A percentile compares a stretch with the other conserved stretches of the same genome.
Conservation (phyloP, 164 flowering plant species). For the Berberis vulgaris region DNA sequence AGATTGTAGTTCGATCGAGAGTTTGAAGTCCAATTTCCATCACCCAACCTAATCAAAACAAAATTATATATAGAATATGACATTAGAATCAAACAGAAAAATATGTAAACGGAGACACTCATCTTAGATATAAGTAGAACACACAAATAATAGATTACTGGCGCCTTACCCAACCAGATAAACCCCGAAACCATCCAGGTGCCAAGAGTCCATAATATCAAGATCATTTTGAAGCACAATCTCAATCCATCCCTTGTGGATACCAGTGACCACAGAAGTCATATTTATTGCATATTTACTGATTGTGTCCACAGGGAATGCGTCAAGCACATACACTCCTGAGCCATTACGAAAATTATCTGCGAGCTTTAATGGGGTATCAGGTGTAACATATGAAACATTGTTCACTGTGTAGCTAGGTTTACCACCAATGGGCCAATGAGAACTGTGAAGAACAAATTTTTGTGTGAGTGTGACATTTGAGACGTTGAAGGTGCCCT, state of each 20-base stretch:
- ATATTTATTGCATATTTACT: conserved; percentile 18
- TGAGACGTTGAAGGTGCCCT: conserved; percentile 53
- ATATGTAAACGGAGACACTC: no score
- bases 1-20: conserved; percentile 30
- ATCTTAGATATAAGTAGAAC: background rate
- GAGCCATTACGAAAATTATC: conserved; percentile 40
- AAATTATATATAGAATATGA: background rate
- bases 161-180: conserved; percentile 59
- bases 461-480: conserved; percentile 41
- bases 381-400: conserved; percentile 32
- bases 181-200: conserved; percentile 64
- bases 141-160: background rate
- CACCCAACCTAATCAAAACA: conserved; percentile 28
- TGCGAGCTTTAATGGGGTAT: conserved; percentile 58
- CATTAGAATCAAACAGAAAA: no score
- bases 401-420: conserved; percentile 39
- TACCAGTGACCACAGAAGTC: conserved; percentile 37
- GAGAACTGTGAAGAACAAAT: conserved; percentile 32
- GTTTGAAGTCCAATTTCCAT: conserved; percentile 34
- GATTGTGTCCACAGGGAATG: conserved; percentile 23
- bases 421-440: conserved; percentile 9
- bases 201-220: conserved; percentile 52
- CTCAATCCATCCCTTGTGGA: conserved; percentile 58
- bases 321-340: conserved; percentile 43
- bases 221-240: conserved; percentile 42